Percentiles rank a stretch among this genome's conserved stretches.
Evolutionary conservation across 352 stramenopile species (phyloP).

Genomic region (Phytopythium oedochilum): DNA sequence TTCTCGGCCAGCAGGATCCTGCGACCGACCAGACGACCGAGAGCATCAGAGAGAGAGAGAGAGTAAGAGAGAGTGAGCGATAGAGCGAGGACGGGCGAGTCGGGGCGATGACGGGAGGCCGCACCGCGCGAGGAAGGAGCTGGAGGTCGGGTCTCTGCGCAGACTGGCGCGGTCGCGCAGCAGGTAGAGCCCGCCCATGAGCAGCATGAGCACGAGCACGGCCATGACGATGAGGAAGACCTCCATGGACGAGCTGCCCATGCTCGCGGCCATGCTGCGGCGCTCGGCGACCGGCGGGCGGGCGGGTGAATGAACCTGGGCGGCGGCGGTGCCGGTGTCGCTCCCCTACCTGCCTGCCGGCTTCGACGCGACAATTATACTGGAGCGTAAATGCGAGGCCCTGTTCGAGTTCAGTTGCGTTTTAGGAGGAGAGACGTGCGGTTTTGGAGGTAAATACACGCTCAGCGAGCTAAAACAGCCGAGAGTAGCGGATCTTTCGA

Average conservation of each 20-base stretch:
- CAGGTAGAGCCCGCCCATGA: conserved; percentile 61
- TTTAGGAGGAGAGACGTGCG: neutral
- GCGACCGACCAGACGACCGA: neutral
- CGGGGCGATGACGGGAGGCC: neutral
- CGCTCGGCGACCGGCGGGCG: no score
- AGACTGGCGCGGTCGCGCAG: conserved; percentile 43
- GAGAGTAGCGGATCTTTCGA: no score
- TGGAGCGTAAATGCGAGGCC: no score
- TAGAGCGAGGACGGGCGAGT: neutral
- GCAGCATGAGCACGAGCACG: conserved; percentile 59
- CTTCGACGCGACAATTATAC: no score
- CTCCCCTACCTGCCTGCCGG: no score
- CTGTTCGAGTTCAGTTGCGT: no score
- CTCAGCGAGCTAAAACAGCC: no score
- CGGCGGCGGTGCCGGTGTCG: no score
- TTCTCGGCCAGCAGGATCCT: conserved; percentile 43
- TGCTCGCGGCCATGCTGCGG: conserved; percentile 2
- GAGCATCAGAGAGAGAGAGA: no score
- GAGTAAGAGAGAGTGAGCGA: no score
- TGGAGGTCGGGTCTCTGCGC: conserved; percentile 20
- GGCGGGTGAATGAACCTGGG: no score
- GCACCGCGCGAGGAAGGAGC: conserved; percentile 35
- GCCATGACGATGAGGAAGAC: conserved; percentile 67
- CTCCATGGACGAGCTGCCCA: conserved; percentile 37
- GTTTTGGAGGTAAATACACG: neutral